These are phyloP conservation scores for Carex littledalei DNA, from an alignment of 176 grass and related monocot species.

Conservation along the genomic window DNA sequence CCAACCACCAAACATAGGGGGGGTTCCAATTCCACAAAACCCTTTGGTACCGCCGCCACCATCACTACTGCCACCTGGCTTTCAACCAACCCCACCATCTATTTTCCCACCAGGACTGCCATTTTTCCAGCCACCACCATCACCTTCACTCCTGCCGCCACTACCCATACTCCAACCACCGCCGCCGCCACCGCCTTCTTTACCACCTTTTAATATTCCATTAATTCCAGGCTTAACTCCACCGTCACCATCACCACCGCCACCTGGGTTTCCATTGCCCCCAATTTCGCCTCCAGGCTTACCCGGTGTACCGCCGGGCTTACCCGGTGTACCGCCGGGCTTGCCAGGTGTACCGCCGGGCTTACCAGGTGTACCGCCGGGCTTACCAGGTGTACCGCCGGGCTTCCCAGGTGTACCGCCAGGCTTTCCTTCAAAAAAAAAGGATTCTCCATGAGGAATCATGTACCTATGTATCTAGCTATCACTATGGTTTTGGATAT, in stretches of 20 bases:
- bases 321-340: neutral
- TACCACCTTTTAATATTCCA: neutral
- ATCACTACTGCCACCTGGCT: neutral
- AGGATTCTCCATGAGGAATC: slow-evolving; percentile 8
- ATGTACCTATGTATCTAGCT: neutral
- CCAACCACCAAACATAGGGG: slow-evolving; percentile 24
- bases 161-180: neutral
- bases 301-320: neutral
- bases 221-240: slow-evolving; percentile 5
- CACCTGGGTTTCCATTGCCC: slow-evolving; percentile 1
- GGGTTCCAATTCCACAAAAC: slow-evolving; percentile 15
- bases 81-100: slow-evolving; percentile 9
- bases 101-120: slow-evolving; percentile 19
- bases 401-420: slow-evolving; percentile 15
- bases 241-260: neutral
- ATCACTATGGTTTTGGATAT: neutral
- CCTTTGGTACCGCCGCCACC: neutral
- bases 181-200: neutral
- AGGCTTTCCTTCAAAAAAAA: slow-evolving; percentile 1
- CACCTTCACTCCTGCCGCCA: neutral
- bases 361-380: too few species aligned
- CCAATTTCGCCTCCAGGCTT: neutral
- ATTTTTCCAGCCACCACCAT: neutral
- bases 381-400: neutral
- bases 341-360: neutral